phyloP scores from a whole-genome alignment of 2,329 filamentous ascomycete genomes.

The Dothidotthia symphoricarpi region DNA sequence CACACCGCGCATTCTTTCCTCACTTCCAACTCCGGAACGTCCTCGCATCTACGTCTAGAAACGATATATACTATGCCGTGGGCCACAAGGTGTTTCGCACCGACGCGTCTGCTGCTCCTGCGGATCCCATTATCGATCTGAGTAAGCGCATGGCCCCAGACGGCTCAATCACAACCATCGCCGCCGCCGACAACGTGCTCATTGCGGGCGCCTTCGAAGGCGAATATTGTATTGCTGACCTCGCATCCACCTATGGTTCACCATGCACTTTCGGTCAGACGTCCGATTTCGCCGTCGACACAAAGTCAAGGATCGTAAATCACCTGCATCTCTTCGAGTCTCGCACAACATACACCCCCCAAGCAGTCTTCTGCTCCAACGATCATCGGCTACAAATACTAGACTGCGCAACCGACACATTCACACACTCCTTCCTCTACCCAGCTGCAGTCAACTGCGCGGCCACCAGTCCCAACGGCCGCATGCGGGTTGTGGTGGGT shows the following conservation, averaged over 20 bases:
- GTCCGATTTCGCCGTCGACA: slow-evolving; percentile 48
- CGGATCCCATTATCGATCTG: slow-evolving; percentile 51
- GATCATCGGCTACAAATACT: slow-evolving; percentile 56
- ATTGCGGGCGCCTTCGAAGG: slow-evolving; percentile 58
- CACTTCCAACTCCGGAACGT: slow-evolving; percentile 62
- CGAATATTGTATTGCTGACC: slow-evolving; percentile 54
- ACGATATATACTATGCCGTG: slow-evolving; percentile 56
- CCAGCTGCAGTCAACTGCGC: slow-evolving; percentile 69
- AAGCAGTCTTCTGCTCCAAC: slow-evolving; percentile 58
- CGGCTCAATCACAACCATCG: slow-evolving; percentile 54
- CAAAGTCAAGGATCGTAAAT: slow-evolving; percentile 57
- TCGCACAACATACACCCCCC: slow-evolving; percentile 49
- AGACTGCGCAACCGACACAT: slow-evolving; percentile 57
- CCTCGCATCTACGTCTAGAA: slow-evolving; percentile 54
- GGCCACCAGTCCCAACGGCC: slow-evolving; percentile 67
- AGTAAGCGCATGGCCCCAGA: slow-evolving; percentile 41
- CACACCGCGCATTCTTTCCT: slow-evolving; percentile 51
- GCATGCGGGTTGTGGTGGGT: slow-evolving; percentile 70
- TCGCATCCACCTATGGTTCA: slow-evolving; percentile 38
- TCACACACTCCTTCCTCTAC: slow-evolving; percentile 58
- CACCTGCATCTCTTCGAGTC: slow-evolving; percentile 55
- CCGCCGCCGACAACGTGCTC: slow-evolving; percentile 50
- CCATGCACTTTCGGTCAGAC: slow-evolving; percentile 48
- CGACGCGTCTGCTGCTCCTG: slow-evolving; percentile 46
- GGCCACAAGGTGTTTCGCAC: slow-evolving; percentile 51